Base-by-base conservation (phyloP, 225 moss, liverwort and hornwort genomes). In the Rhytidiadelphus loreus region DNA sequence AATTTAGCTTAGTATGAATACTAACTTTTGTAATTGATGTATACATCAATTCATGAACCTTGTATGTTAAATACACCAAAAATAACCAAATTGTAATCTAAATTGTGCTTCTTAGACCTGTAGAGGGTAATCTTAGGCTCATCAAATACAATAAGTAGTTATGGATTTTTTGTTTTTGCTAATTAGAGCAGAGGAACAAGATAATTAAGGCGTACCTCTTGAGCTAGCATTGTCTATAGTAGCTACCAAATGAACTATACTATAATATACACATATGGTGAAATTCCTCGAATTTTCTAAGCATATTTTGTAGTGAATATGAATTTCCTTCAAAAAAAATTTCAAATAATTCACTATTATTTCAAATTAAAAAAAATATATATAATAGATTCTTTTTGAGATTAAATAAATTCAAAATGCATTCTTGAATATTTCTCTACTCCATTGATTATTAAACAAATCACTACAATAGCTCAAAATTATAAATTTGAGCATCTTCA, bases 71-170 rank as follows among this genome's bases (percentile, higher is more conserved):
- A 16, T 28, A 71, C 3, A 43, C n/a, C n/a, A 26, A 8, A 43
- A 9, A 28, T 3, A 6, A 44, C 2, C 9, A 71, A 44, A 0
- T 0, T 43, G 0, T 9, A 43, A 43, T 0, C 1, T 4, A 43
- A 71, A 43, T 44, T 44, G 3, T 9, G 16, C 44, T 71, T 71
- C 1, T 10, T 1, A 44, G 1, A 16, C 2, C 9, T 28, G 9
- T 10, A 28, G 9, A 26, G 43, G 25, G 15, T 43, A 26, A 26
- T 0, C 9, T 43, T 16, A 71, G 26, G 1, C 25, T 3, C 8
- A 70, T 15, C 0, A 0, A 1, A 71, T 22, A 43, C 2, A 43
- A 3, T 8, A 15, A 41, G 3, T 1, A 2, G 0, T 15, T 41
- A 0, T 15, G 1, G 25, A 14, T 15, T 41, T n/a, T 39, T 41